Conservation (phyloP, 495 filamentous ascomycete genomes). For the Rhizodiscina lignyota region DNA sequence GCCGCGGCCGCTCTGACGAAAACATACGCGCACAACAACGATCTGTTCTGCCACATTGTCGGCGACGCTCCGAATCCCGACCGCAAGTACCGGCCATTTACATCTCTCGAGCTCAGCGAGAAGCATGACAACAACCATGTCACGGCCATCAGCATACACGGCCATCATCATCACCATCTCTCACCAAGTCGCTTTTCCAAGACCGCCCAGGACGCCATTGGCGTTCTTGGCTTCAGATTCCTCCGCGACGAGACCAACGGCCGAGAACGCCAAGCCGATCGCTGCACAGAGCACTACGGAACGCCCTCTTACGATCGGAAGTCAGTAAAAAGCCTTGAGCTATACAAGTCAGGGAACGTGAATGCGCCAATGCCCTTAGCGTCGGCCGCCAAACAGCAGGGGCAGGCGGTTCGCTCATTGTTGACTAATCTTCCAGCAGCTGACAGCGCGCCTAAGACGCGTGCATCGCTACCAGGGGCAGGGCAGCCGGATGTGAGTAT, state of each 20-base stretch:
- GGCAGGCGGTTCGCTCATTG: no score
- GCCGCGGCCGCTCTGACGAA: constrained; percentile 9
- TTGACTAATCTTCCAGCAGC: no score
- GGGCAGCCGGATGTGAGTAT: constrained; percentile 7
- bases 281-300: constrained; percentile 6
- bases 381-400: no score
- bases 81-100: constrained; percentile 12
- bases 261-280: constrained; percentile 4
- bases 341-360: constrained; percentile 4
- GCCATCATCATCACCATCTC: neutral
- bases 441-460: no score
- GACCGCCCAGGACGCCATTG: constrained; percentile 8
- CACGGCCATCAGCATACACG: neutral
- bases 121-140: neutral
- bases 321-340: constrained; percentile 2
- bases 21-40: constrained; percentile 2
- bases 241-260: no score
- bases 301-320: constrained; percentile 4
- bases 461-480: no score
- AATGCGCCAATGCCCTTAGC: constrained; percentile 4
- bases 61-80: constrained; percentile 3
- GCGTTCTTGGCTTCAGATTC: constrained; percentile 9
- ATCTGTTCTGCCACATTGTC: constrained; percentile 2
- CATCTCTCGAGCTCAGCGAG: constrained; percentile 8
- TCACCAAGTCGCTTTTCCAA: constrained; percentile 1